Percentiles rank a stretch among this genome's conserved stretches.
Evolutionary conservation across 768 basidiomycete species (phyloP).

Genomic region (Tephrocybe rancida): DNA sequence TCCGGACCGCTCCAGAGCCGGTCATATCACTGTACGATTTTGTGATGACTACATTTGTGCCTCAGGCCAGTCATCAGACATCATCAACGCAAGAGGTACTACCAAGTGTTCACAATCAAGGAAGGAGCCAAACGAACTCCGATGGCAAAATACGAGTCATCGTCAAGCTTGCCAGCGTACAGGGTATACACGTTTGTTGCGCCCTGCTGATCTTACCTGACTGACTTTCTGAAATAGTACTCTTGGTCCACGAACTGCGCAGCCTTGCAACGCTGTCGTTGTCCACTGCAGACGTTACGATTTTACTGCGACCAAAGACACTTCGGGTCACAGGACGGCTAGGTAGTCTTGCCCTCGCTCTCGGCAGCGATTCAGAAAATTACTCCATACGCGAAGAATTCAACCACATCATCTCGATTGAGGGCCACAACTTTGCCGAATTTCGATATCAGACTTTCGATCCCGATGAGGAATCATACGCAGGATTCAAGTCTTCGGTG

Average conservation of each 20-base stretch:
- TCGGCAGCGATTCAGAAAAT: slow-evolving; percentile 71
- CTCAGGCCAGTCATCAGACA: slow-evolving; percentile 23
- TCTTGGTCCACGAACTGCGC: slow-evolving; percentile 70
- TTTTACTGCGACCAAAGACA: slow-evolving; percentile 71
- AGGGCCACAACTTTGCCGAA: slow-evolving; percentile 92
- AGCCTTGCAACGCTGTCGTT: slow-evolving; percentile 85
- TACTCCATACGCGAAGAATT: slow-evolving; percentile 63
- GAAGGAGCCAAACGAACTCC: not conserved
- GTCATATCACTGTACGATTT: slow-evolving; percentile 93
- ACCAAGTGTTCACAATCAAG: not conserved
- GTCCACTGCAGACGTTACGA: slow-evolving; percentile 85
- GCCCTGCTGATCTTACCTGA: not conserved
- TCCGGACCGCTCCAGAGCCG: slow-evolving; percentile 88
- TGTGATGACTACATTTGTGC: slow-evolving; percentile 95
- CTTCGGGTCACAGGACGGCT: slow-evolving; percentile 81
- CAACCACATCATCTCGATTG: slow-evolving; percentile 87
- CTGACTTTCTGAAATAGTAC: slow-evolving; percentile 47
- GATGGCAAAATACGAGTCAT: slow-evolving; percentile 75
- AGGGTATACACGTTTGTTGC: slow-evolving; percentile 53
- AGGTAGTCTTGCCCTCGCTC: slow-evolving; percentile 78
- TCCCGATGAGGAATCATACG: slow-evolving; percentile 64
- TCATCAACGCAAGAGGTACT: not conserved
- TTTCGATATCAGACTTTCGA: slow-evolving; percentile 94
- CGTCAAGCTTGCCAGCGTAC: slow-evolving; percentile 82
- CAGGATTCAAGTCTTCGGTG: slow-evolving; percentile 83